These are phyloP conservation scores for Coemansia sp. DNA, from an alignment of 192 early-diverging fungal species.

Conservation along the genomic window DNA sequence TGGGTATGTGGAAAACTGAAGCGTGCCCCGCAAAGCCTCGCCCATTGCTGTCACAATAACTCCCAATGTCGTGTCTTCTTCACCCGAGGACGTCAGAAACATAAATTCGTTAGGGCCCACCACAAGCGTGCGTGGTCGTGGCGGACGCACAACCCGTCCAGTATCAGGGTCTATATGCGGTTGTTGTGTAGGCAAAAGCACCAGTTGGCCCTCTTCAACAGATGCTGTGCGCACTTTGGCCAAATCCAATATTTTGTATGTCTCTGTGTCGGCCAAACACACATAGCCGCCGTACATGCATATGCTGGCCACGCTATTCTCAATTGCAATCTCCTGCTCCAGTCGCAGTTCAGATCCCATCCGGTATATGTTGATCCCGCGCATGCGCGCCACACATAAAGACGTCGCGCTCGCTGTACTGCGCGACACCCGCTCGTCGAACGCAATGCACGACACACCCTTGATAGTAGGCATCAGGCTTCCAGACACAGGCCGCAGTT, in stretches of 20 bases:
- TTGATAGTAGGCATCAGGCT: slow-evolving; percentile 23
- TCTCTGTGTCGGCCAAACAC: slow-evolving; percentile 47
- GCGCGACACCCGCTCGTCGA: slow-evolving; percentile 40
- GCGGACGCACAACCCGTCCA: slow-evolving; percentile 34
- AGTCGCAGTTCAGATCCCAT: slow-evolving; percentile 30
- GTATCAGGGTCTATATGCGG: slow-evolving; percentile 29
- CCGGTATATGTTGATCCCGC: slow-evolving; percentile 33
- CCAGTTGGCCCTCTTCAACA: slow-evolving; percentile 25
- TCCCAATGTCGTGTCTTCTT: slow-evolving; percentile 37
- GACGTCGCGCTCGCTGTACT: slow-evolving; percentile 4
- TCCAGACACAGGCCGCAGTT: slow-evolving; percentile 20
- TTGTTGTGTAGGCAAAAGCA: slow-evolving; percentile 49
- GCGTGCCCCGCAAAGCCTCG: slow-evolving; percentile 49
- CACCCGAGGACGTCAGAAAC: slow-evolving; percentile 46
- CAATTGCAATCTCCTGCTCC: slow-evolving; percentile 34
- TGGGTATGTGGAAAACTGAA: slow-evolving; percentile 51
- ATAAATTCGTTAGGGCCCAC: slow-evolving; percentile 50
- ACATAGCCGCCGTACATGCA: slow-evolving; percentile 48
- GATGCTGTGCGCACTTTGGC: slow-evolving; percentile 20
- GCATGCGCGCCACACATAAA: slow-evolving; percentile 47
- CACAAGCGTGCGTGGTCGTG: slow-evolving; percentile 48
- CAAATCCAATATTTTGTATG: slow-evolving; percentile 48
- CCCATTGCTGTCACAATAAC: slow-evolving; percentile 52
- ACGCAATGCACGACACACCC: slow-evolving; percentile 40
- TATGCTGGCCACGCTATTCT: slow-evolving; percentile 36